Evolutionary conservation across 345 rosid genomes (phyloP).

Genomic region (Pseudoturritis turrita): DNA sequence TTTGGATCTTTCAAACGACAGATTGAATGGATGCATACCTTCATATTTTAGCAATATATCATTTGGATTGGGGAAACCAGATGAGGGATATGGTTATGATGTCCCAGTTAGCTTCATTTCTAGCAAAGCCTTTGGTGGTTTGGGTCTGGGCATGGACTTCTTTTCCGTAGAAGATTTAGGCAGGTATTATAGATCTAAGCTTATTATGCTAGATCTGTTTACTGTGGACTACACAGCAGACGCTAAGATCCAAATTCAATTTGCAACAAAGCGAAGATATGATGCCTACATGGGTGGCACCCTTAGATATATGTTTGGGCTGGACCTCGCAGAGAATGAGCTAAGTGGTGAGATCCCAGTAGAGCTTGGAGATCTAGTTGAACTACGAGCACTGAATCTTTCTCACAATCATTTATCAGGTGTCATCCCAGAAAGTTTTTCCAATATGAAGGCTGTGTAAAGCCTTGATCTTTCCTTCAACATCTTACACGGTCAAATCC

Average conservation of each 20-base stretch:
- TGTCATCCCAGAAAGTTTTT: neutral
- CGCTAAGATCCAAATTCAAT: neutral
- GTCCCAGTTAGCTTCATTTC: too few relatives aligned
- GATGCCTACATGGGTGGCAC: neutral
- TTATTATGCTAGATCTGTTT: neutral
- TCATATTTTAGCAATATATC: conserved; percentile 11
- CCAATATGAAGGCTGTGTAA: too few relatives aligned
- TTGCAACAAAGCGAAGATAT: neutral
- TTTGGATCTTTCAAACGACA: neutral
- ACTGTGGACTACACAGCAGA: too few relatives aligned
- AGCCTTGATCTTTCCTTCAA: too few relatives aligned
- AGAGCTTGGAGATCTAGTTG: conserved; percentile 14
- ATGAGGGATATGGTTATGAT: too few relatives aligned
- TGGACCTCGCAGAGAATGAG: conserved; percentile 37
- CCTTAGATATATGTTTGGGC: conserved; percentile 9
- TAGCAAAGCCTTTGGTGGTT: too few relatives aligned
- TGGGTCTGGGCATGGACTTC: too few relatives aligned
- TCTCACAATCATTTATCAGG: neutral
- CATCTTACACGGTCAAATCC: too few relatives aligned
- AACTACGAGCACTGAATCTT: neutral
- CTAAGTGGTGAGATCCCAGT: conserved; percentile 31
- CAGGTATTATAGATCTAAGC: neutral
- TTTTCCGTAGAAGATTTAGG: too few relatives aligned
- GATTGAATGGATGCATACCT: conserved; percentile 2
- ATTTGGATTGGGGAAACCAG: neutral